These are phyloP conservation scores for Cladosporium cucumerinum DNA, from an alignment of 2,329 filamentous ascomycete genomes.

Conservation along the genomic window DNA sequence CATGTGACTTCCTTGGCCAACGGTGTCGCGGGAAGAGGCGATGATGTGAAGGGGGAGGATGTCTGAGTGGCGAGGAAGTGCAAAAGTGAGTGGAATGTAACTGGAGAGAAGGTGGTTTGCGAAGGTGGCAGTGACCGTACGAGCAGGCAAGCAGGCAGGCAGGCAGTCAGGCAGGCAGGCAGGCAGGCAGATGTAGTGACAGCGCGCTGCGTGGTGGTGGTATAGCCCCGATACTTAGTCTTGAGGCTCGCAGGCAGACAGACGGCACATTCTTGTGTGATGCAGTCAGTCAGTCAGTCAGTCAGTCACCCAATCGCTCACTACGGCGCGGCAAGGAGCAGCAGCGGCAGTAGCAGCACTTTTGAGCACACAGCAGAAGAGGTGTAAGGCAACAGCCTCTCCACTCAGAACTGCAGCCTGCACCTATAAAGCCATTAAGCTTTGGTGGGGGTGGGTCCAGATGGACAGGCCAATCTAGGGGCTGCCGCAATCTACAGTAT, in stretches of 20 bases:
- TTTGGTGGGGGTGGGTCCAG: conserved; percentile 3
- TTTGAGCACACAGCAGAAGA: neutral
- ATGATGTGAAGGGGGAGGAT: neutral
- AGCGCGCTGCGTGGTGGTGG: neutral
- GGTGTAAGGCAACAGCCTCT: neutral
- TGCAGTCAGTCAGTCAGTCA: too few species aligned
- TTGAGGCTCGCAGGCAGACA: neutral
- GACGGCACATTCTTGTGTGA: neutral
- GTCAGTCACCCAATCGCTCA: neutral
- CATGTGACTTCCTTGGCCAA: neutral
- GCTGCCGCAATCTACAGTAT: neutral
- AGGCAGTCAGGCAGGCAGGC: too few species aligned
- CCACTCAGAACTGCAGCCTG: neutral
- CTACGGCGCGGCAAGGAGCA: neutral
- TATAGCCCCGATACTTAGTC: neutral
- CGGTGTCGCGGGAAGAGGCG: neutral
- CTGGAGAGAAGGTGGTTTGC: neutral
- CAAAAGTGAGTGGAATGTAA: neutral
- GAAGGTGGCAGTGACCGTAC: neutral
- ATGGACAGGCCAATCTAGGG: neutral
- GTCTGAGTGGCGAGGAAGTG: neutral
- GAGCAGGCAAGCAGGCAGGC: too few species aligned
- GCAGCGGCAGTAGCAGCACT: neutral
- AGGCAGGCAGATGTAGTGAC: too few species aligned
- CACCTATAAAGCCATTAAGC: neutral